A percentile compares a stretch with the other conserved stretches of the same genome.
phyloP scores from a whole-genome alignment of 2,329 filamentous ascomycete species.

The Neophaeococcomyces aloes region DNA sequence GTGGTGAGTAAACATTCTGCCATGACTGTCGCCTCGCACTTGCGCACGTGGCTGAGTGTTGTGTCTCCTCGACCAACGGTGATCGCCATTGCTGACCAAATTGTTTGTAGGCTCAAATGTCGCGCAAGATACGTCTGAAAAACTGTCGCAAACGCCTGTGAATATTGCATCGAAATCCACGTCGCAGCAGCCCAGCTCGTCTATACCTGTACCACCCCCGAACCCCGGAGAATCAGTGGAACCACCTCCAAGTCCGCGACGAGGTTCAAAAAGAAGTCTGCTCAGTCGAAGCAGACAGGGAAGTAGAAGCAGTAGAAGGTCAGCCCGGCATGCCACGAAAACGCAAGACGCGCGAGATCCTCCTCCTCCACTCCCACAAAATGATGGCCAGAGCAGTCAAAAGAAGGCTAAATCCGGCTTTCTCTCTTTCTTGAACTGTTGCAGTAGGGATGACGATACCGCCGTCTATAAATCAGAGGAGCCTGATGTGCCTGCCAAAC shows the following conservation, averaged over 20 bases:
- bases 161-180: slow-evolving; percentile 20
- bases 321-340: slow-evolving; percentile 15
- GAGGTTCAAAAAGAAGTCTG: slow-evolving; percentile 22
- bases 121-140: slow-evolving; percentile 1
- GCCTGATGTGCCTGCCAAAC: slow-evolving; percentile 20
- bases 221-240: slow-evolving; percentile 11
- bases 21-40: slow-evolving; percentile 16
- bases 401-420: slow-evolving; percentile 19
- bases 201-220: slow-evolving; percentile 9
- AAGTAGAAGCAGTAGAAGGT: slow-evolving; percentile 20
- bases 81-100: slow-evolving; percentile 11
- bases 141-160: slow-evolving; percentile 11
- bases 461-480: slow-evolving; percentile 18
- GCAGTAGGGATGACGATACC: slow-evolving; percentile 13
- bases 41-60: slow-evolving; percentile 3
- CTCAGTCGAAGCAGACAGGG: slow-evolving; percentile 20
- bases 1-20: slow-evolving; percentile 21
- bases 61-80: not conserved
- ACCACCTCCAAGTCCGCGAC: slow-evolving; percentile 15
- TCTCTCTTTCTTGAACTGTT: slow-evolving; percentile 21
- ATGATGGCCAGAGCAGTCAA: slow-evolving; percentile 8
- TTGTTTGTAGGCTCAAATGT: slow-evolving; percentile 10
- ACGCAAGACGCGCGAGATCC: slow-evolving; percentile 15
- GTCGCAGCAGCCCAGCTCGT: slow-evolving; percentile 12
- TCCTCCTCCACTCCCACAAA: slow-evolving; percentile 15